Conservation (phyloP, 345 rosid genomes). For the Diplotaxis tenuifolia region DNA sequence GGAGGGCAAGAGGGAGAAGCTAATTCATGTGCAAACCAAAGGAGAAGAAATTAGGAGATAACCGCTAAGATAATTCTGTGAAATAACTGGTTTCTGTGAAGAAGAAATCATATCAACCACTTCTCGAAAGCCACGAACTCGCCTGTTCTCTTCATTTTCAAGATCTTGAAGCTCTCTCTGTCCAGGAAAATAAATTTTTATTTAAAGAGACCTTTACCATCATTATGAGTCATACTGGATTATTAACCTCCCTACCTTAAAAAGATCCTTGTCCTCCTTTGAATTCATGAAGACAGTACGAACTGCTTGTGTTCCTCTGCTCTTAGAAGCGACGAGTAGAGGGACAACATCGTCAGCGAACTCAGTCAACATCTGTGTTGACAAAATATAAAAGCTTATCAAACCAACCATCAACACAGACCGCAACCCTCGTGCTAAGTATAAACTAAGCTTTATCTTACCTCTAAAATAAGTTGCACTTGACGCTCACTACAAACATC, state of each 20-base stretch:
- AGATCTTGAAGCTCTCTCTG: conserved; percentile 68
- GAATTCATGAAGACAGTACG: conserved; percentile 74
- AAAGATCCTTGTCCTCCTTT: conserved; percentile 63
- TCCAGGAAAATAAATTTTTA: conserved; percentile 15
- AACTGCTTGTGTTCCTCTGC: conserved; percentile 65
- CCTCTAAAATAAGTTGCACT: conserved; percentile 69
- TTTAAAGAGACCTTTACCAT: not conserved
- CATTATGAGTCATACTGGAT: not conserved
- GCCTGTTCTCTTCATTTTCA: conserved; percentile 62
- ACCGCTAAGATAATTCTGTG: conserved; percentile 82
- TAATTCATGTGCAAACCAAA: conserved; percentile 4
- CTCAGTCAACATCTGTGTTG: conserved; percentile 59
- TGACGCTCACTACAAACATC: conserved; percentile 90
- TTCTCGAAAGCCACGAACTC: conserved; percentile 82
- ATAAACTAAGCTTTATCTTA: conserved; percentile 24
- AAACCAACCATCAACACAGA: not conserved
- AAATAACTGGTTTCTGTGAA: conserved; percentile 80
- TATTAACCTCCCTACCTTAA: conserved; percentile 49
- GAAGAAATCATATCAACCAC: conserved; percentile 86
- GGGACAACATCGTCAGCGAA: conserved; percentile 68
- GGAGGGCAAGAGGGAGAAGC: not conserved
- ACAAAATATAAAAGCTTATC: not conserved
- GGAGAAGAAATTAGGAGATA: conserved; percentile 33
- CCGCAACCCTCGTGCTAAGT: not conserved
- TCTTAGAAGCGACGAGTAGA: conserved; percentile 62